These are phyloP conservation scores for Avicennia marina DNA, from an alignment of 257 asterid species.

Conservation along the genomic window DNA sequence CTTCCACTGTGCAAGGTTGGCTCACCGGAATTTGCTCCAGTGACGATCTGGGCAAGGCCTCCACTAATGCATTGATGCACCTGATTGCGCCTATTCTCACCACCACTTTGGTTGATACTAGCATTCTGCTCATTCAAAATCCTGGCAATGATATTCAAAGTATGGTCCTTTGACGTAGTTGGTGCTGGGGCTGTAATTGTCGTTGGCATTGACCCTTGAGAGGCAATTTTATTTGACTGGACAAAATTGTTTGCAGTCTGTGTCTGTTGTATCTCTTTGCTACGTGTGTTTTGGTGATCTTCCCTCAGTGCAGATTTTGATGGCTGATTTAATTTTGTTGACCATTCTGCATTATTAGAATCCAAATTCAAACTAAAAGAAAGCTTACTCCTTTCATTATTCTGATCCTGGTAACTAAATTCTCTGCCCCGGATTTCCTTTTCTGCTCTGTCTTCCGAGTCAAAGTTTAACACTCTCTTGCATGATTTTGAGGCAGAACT, in stretches of 20 bases:
- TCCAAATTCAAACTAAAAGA: conserved; percentile 34
- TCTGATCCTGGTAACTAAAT: conserved; percentile 26
- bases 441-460: conserved; percentile 29
- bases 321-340: conserved; percentile 22
- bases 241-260: conserved; percentile 12
- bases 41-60: conserved; percentile 25
- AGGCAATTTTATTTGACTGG: conserved; percentile 19
- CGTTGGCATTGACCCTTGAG: conserved; percentile 26
- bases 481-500: conserved; percentile 42
- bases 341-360: conserved; percentile 30
- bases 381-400: conserved; percentile 27
- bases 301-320: conserved; percentile 24
- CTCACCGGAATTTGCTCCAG: conserved; percentile 29
- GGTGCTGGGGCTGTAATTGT: conserved; percentile 19
- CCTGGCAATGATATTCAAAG: conserved; percentile 64
- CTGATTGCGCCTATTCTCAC: conserved; percentile 22
- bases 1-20: conserved; percentile 23
- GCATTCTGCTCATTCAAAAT: conserved; percentile 36
- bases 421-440: conserved; percentile 28
- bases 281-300: conserved; percentile 19
- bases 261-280: conserved; percentile 24
- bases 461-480: conserved; percentile 61
- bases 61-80: conserved; percentile 32
- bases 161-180: conserved; percentile 32
- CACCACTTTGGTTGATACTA: conserved; percentile 22